Percentiles rank a stretch among this genome's conserved stretches.
Conservation (phyloP, 176 grass and related monocot species). For the Zea luxurians region DNA sequence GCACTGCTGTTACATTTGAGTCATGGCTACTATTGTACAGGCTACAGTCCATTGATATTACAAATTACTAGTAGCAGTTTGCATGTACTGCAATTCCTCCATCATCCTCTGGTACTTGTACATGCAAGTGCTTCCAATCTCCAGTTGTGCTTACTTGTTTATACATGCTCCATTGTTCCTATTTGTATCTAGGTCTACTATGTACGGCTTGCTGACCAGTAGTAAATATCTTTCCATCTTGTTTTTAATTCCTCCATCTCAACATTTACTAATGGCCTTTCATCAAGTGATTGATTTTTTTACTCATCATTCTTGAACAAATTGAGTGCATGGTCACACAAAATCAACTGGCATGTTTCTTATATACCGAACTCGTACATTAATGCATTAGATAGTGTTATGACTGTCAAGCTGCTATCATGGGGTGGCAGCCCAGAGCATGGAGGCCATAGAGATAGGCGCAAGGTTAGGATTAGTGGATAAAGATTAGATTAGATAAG, state of each 20-base stretch:
- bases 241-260: not conserved
- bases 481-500: too few species aligned
- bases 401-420: not conserved
- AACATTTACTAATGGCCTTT: not conserved
- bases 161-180: not conserved
- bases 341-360: not conserved
- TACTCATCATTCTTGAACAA: not conserved
- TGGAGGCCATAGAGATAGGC: too few species aligned
- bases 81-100: not conserved
- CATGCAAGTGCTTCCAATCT: not conserved
- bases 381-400: not conserved
- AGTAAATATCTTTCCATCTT: not conserved
- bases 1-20: not conserved
- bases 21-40: slow-evolving; percentile 9
- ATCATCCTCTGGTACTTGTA: not conserved
- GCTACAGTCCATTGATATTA: not conserved
- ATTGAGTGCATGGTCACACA: not conserved
- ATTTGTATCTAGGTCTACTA: not conserved
- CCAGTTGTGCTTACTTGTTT: not conserved
- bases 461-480: too few species aligned
- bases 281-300: not conserved
- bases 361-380: not conserved
- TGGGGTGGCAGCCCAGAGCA: too few species aligned
- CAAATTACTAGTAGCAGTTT: not conserved
- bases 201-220: not conserved